Evolutionary conservation across 805 yeast genomes (phyloP).

Genomic region (Komagataella populi): DNA sequence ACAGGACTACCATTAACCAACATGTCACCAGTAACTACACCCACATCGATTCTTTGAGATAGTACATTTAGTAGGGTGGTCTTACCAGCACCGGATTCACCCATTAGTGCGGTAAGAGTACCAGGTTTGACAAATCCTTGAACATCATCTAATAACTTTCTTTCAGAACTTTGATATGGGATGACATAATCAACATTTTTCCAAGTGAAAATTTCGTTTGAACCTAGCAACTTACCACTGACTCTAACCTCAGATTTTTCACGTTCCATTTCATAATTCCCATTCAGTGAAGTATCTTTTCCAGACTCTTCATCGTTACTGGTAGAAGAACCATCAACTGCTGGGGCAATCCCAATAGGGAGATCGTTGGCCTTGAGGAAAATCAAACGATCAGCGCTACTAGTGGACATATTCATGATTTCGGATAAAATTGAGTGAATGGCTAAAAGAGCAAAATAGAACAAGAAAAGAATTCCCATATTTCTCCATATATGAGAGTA

Average conservation of each 20-base stretch:
- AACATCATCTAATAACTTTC: slow-evolving; percentile 12
- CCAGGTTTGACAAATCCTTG: slow-evolving; percentile 22
- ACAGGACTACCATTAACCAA: slow-evolving; percentile 31
- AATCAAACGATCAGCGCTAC: slow-evolving; percentile 18
- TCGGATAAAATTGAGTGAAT: slow-evolving; percentile 17
- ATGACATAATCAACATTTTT: slow-evolving; percentile 12
- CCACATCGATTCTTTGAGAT: slow-evolving; percentile 30
- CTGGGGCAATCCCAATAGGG: slow-evolving; percentile 7
- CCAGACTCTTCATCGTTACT: not conserved
- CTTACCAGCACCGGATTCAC: slow-evolving; percentile 36
- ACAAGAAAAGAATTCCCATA: slow-evolving; percentile 17
- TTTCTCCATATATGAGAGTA: slow-evolving; percentile 25
- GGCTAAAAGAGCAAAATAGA: slow-evolving; percentile 9
- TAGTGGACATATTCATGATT: slow-evolving; percentile 13
- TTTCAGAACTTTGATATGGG: slow-evolving; percentile 10
- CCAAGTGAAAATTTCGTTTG: slow-evolving; percentile 9
- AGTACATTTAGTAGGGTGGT: slow-evolving; percentile 33
- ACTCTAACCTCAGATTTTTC: not conserved
- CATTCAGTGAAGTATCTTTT: not conserved
- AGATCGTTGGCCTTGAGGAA: slow-evolving; percentile 12
- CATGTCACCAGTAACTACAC: slow-evolving; percentile 33
- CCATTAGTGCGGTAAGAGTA: slow-evolving; percentile 29
- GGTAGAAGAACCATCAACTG: not conserved
- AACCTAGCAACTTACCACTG: slow-evolving; percentile 1
- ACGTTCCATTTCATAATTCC: not conserved